Base-by-base conservation (phyloP, 106 monocot genomes). In the Dendrobium catenatum region DNA sequence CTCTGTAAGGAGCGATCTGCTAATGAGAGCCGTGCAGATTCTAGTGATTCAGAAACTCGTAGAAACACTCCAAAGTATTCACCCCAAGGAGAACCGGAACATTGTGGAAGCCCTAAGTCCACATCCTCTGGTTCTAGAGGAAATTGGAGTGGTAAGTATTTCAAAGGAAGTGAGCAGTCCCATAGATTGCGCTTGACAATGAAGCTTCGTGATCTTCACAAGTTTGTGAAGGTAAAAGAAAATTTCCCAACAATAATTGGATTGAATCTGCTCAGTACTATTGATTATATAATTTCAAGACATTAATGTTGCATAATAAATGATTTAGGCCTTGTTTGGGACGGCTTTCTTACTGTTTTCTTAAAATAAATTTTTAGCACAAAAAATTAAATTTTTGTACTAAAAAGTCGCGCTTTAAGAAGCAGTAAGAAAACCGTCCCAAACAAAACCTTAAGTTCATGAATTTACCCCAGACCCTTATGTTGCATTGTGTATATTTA, bases 121-220 rank as follows among this genome's bases (percentile, higher is more conserved):
- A 31, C 82, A 72, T 94, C 96, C 83, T 89, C 86, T 1, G 11
- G 78, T 40, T 88, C 83, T 43, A 59, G 88, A 76, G 96, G 93
- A 16, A 93, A 86, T 80, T 91, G 88, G 85, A 82, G 75, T 58
- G 91, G 90, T 1, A 87, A 77, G 43, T 80, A 86, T 81, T 89
- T 84, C 26, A 95, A 88, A 85, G 92, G 93, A 46, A 92, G 83
- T 73, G 97, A 96, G 6, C 73, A 80, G 44, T 79, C 83, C 37
- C 84, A 89, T 24, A 86, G 86, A 68, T 64, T 93, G 17, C 93
- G 94, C 41, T 61, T 98, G 82, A 98, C 98, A 11, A 89, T 88
- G 88, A 98, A 98, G 82, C 89, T 94, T 67, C 92, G 92, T 75
- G 95, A 98, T 55, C 85, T 96, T 73, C 79, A 89, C 24, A 98